Percentiles rank a stretch among this genome's conserved stretches.
Conservation (phyloP, 73 alveolate species). For the Tetrahymena elliotti region DNA sequence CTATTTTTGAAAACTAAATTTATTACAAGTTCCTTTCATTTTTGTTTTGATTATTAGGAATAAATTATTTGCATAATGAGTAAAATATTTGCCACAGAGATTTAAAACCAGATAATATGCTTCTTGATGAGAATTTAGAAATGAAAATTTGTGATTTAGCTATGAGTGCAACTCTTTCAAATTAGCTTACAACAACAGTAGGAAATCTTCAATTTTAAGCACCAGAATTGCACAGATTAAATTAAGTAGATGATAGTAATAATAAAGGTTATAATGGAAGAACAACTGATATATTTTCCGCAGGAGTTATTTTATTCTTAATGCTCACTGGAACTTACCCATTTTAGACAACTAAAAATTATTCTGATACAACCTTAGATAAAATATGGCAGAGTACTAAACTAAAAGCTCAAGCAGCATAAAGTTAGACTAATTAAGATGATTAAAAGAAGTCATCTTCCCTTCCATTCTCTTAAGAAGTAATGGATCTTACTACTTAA, state of each 20-base stretch:
- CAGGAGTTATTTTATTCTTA: not conserved
- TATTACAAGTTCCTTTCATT: too few relatives aligned
- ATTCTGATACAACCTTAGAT: not conserved
- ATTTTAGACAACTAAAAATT: not conserved
- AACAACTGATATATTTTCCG: not conserved
- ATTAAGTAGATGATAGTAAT: not conserved
- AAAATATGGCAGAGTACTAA: not conserved
- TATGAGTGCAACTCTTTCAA: not conserved
- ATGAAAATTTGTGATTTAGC: not conserved
- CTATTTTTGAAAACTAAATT: too few relatives aligned
- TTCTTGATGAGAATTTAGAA: not conserved
- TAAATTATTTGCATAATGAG: not conserved
- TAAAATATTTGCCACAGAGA: slow-evolving; percentile 2
- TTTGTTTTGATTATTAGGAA: not conserved
- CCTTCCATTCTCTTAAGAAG: not conserved
- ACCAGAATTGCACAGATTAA: not conserved
- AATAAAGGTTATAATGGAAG: not conserved
- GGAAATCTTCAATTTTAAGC: not conserved
- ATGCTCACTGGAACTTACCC: not conserved
- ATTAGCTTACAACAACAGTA: not conserved
- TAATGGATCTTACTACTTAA: not conserved
- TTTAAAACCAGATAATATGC: slow-evolving; percentile 4
- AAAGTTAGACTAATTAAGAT: not conserved
- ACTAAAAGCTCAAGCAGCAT: not conserved
- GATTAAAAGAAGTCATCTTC: not conserved